phyloP scores from a whole-genome alignment of 768 basidiomycete genomes.

The Termitomyces titanicus region DNA sequence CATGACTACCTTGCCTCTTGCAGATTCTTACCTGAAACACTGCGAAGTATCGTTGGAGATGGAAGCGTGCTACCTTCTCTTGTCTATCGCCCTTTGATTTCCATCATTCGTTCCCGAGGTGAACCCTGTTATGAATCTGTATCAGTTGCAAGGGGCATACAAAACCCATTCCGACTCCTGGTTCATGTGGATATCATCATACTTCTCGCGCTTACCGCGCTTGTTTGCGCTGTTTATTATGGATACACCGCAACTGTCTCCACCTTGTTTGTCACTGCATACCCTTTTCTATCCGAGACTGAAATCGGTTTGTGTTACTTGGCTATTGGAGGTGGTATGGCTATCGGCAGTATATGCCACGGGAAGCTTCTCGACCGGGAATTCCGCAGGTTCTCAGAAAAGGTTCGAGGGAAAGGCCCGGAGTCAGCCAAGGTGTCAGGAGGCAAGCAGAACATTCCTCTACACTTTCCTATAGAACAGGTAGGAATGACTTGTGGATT shows the following conservation, averaged over 20 bases:
- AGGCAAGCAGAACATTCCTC: slow-evolving; percentile 17
- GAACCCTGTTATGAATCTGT: slow-evolving; percentile 19
- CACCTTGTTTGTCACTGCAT: slow-evolving; percentile 52
- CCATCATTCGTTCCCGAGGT: slow-evolving; percentile 32
- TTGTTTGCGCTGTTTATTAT: slow-evolving; percentile 55
- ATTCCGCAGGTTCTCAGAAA: slow-evolving; percentile 41
- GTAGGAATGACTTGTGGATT: slow-evolving; percentile 14
- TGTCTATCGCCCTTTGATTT: slow-evolving; percentile 55
- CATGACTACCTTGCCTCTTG: slow-evolving; percentile 17
- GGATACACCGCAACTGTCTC: slow-evolving; percentile 59
- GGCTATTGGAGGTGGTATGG: slow-evolving; percentile 69
- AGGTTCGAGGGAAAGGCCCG: slow-evolving; percentile 18
- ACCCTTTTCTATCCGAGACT: slow-evolving; percentile 58
- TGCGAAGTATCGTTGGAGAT: slow-evolving; percentile 52
- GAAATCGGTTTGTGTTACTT: slow-evolving; percentile 77
- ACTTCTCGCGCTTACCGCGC: slow-evolving; percentile 47
- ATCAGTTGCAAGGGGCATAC: slow-evolving; percentile 36
- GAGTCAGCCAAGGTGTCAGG: slow-evolving; percentile 5
- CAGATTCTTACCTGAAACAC: slow-evolving; percentile 51
- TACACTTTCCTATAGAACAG: slow-evolving; percentile 56
- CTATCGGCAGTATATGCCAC: slow-evolving; percentile 51
- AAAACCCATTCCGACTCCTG: slow-evolving; percentile 56
- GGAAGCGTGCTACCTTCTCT: slow-evolving; percentile 43
- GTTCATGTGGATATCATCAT: slow-evolving; percentile 53
- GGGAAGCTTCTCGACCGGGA: slow-evolving; percentile 68